These are phyloP conservation scores for Camellia lanceoleosa DNA, from an alignment of 148 eudicot species.

Conservation along the genomic window DNA sequence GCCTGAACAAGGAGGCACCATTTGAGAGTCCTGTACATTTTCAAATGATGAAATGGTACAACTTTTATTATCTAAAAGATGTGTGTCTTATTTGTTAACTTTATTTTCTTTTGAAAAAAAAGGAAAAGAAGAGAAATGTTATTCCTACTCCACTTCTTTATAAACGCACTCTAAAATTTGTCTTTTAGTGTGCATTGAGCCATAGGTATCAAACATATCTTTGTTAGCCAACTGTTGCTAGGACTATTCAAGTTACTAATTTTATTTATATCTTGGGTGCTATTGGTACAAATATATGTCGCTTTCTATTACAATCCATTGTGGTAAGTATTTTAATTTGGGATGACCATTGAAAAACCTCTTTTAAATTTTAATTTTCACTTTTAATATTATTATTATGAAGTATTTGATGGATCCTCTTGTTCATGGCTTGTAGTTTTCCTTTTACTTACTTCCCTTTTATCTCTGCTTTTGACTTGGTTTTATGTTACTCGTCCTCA, in stretches of 20 bases:
- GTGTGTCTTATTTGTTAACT: too few relatives aligned
- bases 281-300: slow-evolving; percentile 48
- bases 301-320: slow-evolving; percentile 54
- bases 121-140: too few relatives aligned
- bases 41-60: too few relatives aligned
- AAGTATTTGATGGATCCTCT: background rate
- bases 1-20: too few relatives aligned
- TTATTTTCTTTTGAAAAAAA: too few relatives aligned
- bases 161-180: too few relatives aligned
- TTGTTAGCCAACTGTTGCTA: background rate
- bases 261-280: slow-evolving; percentile 4
- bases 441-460: background rate
- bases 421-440: slow-evolving; percentile 4
- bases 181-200: too few relatives aligned
- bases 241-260: background rate
- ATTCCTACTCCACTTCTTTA: too few relatives aligned
- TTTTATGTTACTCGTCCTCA: slow-evolving; percentile 49
- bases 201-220: too few relatives aligned
- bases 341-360: background rate
- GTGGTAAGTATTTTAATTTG: slow-evolving; percentile 41
- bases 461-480: slow-evolving; percentile 19
- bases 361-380: background rate
- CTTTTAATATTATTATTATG: background rate
- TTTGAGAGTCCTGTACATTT: too few relatives aligned
- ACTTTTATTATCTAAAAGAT: too few relatives aligned